Evolutionary conservation across 2,329 filamentous ascomycete species (phyloP).

Genomic region (Botrytis elliptica): DNA sequence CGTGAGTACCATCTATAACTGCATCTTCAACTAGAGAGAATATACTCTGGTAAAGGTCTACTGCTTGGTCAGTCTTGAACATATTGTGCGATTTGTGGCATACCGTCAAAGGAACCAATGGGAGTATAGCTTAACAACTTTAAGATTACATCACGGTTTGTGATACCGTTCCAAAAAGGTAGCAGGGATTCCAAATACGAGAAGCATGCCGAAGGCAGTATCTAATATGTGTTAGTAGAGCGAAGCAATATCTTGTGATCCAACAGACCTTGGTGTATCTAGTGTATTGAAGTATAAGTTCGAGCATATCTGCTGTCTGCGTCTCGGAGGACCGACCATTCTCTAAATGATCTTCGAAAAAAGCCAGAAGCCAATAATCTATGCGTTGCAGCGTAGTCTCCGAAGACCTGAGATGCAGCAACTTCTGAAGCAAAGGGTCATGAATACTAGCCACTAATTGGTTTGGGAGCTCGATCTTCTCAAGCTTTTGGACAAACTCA

Average conservation of each 20-base stretch:
- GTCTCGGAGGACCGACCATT: constrained; percentile 51
- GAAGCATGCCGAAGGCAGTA: constrained; percentile 43
- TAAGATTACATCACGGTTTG: constrained; percentile 54
- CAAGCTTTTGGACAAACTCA: constrained; percentile 68
- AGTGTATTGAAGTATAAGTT: constrained; percentile 56
- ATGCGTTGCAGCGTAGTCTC: constrained; percentile 52
- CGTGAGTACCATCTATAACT: constrained; percentile 48
- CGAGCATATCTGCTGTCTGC: constrained; percentile 54
- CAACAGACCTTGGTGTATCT: constrained; percentile 52
- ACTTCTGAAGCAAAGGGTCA: constrained; percentile 76
- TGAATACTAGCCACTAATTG: constrained; percentile 75
- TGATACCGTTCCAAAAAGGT: constrained; percentile 59
- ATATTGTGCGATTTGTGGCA: constrained; percentile 15
- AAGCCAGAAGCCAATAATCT: constrained; percentile 58
- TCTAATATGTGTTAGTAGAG: constrained; percentile 33
- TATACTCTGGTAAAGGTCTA: constrained; percentile 52
- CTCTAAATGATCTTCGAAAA: constrained; percentile 53
- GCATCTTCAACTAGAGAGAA: constrained; percentile 53
- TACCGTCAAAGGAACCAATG: constrained; percentile 57
- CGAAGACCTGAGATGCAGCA: constrained; percentile 64
- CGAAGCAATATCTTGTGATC: background rate
- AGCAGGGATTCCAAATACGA: constrained; percentile 55
- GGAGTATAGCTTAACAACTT: constrained; percentile 57
- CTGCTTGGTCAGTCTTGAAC: background rate
- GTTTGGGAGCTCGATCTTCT: constrained; percentile 77